Evolutionary conservation across 768 basidiomycete genomes (phyloP), one percentile per base, ranked within the genome.

Genomic region (Cyclocybe aegerita): DNA sequence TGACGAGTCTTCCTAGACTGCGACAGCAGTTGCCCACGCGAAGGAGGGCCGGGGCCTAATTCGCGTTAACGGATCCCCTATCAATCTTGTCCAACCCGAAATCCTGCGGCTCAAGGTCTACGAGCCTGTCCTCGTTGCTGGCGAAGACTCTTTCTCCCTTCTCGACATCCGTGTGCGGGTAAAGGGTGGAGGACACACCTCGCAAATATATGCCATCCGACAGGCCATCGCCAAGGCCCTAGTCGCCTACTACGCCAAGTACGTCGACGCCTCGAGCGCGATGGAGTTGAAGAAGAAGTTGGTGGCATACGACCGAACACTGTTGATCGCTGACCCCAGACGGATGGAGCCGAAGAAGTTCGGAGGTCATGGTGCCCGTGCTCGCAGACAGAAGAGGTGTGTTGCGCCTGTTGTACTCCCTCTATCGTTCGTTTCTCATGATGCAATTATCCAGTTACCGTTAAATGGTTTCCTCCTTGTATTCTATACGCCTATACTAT

Each of bases 321-420:
- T 96, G 54, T 72, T 95, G 64, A 94, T 95, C 59, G 90, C 93
- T 49, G 93, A 96, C 70, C 93, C 93, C 59, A 86, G 97, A 76
- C 88, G 96, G 78, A 91, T 90, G 88, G 96, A 98, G 72, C 96
- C 96, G 63, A 98, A 98, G 86, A 97, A 96, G 77, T 98, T 98
- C 70, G 96, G 95, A 82, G 95, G 95, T 80, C 81, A 79, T 70
- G 95, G 95, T 86, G 95, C 95, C 59, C 92, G 95, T 82, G 93
- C 94, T 52, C 90, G 94, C 78, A 88, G 94, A 75, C 95, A 97
- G 80, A 97, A 96, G 82, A 91, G 88, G 92, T 93, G 56, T 54
- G 81, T 64, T 23, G 9, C 12, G 41, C 31, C 2, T 38, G 15
- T 45, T 29, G 34, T 39, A 11, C 40, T 11, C 43, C 30, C 16